Evolutionary conservation across 805 yeast genomes (phyloP).

Genomic region (Danielozyma ontarioensis): DNA sequence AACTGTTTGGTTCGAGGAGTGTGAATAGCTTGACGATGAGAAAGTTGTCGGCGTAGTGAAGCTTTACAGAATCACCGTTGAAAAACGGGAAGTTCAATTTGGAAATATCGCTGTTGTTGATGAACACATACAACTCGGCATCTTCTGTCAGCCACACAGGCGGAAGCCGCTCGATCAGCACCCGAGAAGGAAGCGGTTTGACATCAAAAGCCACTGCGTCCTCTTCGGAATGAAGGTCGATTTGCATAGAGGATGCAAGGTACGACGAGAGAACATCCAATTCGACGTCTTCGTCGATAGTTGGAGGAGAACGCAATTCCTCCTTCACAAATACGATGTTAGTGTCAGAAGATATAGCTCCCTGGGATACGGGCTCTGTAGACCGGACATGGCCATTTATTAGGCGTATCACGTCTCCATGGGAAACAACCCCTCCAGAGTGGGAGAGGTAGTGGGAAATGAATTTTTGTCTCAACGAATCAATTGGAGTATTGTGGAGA

Average conservation of each 20-base stretch:
- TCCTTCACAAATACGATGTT: constrained; percentile 48
- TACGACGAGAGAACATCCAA: constrained; percentile 30
- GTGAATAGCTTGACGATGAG: constrained; percentile 46
- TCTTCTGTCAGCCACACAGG: constrained; percentile 27
- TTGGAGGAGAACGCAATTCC: background rate
- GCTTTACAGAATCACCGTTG: constrained; percentile 60
- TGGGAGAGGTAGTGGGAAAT: constrained; percentile 16
- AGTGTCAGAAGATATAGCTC: constrained; percentile 43
- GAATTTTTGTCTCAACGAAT: constrained; percentile 29
- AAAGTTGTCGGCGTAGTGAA: constrained; percentile 12
- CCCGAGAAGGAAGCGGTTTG: constrained; percentile 24
- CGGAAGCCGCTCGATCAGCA: constrained; percentile 19
- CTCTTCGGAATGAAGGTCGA: constrained; percentile 5
- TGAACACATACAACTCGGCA: constrained; percentile 30
- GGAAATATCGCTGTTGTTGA: constrained; percentile 47
- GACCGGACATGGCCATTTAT: constrained; percentile 49
- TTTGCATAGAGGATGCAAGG: constrained; percentile 22
- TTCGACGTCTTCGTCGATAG: constrained; percentile 5
- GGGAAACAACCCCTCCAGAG: constrained; percentile 27
- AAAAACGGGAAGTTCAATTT: constrained; percentile 51
- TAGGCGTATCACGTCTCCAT: constrained; percentile 38
- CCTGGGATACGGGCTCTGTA: constrained; percentile 75
- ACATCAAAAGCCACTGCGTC: constrained; percentile 12
- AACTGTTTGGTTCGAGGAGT: constrained; percentile 56
- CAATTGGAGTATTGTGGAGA: constrained; percentile 25